Conservation (phyloP, 1,284 basidiomycete species). For the Malassezia nana region DNA sequence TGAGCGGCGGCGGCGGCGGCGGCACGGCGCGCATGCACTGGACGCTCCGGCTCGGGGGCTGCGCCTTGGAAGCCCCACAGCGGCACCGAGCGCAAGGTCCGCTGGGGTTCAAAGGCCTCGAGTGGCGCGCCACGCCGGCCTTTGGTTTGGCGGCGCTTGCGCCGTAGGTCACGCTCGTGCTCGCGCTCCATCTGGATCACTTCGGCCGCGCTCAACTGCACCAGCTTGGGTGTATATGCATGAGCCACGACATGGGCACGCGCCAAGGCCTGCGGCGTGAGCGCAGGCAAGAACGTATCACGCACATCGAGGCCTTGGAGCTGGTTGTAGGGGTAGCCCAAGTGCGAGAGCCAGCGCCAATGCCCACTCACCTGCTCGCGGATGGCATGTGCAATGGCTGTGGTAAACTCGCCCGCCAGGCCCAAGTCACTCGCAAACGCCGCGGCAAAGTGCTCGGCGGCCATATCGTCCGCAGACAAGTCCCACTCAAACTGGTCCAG, state of each 20-base stretch:
- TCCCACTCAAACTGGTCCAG: conserved; percentile 99
- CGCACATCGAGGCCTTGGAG: conserved; percentile 71
- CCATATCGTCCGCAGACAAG: conserved; percentile 60
- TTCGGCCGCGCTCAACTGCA: conserved; percentile 77
- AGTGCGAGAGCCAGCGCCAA: conserved; percentile 80
- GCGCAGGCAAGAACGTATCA: conserved; percentile 70
- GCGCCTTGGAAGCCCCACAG: conserved; percentile 41
- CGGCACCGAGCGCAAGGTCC: conserved; percentile 62
- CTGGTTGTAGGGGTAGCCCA: conserved; percentile 76
- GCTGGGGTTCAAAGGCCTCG: conserved; percentile 82
- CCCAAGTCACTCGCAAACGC: conserved; percentile 79
- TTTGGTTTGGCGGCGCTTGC: conserved; percentile 73
- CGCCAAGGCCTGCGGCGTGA: conserved; percentile 50
- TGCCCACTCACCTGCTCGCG: conserved; percentile 88
- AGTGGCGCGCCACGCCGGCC: conserved; percentile 77
- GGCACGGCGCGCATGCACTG: conserved; percentile 26
- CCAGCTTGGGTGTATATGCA: conserved; percentile 72
- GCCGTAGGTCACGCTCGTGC: conserved; percentile 77
- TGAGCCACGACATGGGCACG: conserved; percentile 59
- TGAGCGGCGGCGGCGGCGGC: conserved; percentile 38
- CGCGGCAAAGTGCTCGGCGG: conserved; percentile 86
- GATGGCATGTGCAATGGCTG: conserved; percentile 87
- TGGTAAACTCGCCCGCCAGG: conserved; percentile 72
- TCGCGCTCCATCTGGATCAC: conserved; percentile 78
- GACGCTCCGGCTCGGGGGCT: conserved; percentile 20